Evolutionary conservation across 1,284 basidiomycete species (phyloP), one percentile per base, ranked within the genome.

Genomic region (Boletus sp.): DNA sequence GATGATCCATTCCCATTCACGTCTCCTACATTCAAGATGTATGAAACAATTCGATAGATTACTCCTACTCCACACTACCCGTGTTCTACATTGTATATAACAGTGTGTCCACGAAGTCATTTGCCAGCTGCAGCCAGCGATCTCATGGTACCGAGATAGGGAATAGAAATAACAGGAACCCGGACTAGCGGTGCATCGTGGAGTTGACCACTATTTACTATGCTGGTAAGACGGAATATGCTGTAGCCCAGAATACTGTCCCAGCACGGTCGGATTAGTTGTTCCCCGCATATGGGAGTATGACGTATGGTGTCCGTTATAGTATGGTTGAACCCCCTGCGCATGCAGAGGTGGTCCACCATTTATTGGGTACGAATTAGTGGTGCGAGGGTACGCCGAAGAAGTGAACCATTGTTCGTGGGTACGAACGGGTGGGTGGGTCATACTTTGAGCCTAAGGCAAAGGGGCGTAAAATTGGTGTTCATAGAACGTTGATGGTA

Each of bases 1-100:
- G 82, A 80, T 29, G 86, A 88, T 57, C 78, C 80, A 14, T 82
- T 88, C 58, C 74, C 81, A 4, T 94, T 88, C 65, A 74, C 73
- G 13, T 75, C 76, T 8, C 70, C 75, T 8, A 65, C 68, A 23
- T 93, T 87, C 74, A 87, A 76, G 57, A 82, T 87, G 78, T 88
- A 85, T 59, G 84, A 91, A 68, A 78, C 77, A 37, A 79, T 93
- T 57, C 81, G 91, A 54, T 92, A 67, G 48, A 54, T 53, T 44
- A 50, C 46, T 40, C 53, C 42, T 53, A 48, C 44, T 35, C 20
- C 41, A 48, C 41, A 67, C 66, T 61, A 64, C 46, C 41, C 44
- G 29, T 58, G 48, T 62, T 64, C 65, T 67, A 64, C 57, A 60
- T 39, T 53, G 52, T 61, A 53, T 57, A 56, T 14, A 30, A 43